Evolutionary conservation across 2,329 filamentous ascomycete species (phyloP), one percentile per base, ranked within the genome.

Genomic region (Sarocladiaceae sp.): DNA sequence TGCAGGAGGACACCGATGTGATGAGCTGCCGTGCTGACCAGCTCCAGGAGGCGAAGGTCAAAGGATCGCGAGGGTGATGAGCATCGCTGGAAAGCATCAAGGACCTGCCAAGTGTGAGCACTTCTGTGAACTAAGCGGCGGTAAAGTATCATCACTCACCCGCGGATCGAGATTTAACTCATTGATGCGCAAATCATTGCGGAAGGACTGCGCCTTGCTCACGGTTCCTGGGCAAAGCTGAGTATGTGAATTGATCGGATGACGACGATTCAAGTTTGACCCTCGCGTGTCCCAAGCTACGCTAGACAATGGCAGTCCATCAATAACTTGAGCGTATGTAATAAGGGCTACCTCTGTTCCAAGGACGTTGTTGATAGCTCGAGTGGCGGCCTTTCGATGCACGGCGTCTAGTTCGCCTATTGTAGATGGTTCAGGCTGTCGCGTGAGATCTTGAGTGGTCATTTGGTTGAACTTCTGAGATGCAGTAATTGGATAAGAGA

Each of bases 251-350:
- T 58, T n/a, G 6, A 60, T 51, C 8, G 57, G 60, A 54, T 59
- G 59, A 1, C 44, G 26, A 1, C 3, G 4, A 5, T 40, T 35
- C 8, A 29, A 49, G 2, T 35, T n/a, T 10, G 44, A 42, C 0
- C 29, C 37, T 13, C 18, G 15, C 4, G 46, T 35, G n/a, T 59
- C 52, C 5, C 36, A 48, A 0, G 50, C 52, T 0, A 56, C 50
- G 3, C 51, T 29, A 1, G n/a, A 15, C 2, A 57, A 12, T 0
- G 60, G 62, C 2, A 64, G 4, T 0, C 60, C 62, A 5, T 65
- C 61, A 1, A 63, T 50, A 0, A 62, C 58, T 22, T 65, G 58
- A 3, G 57, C 58, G 36, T 57, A 63, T 8, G 57, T 60, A 0
- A 11, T 4, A 7, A 59, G 55, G 8, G 58, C 56, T 13, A 59